Evolutionary conservation across 1,284 basidiomycete genomes (phyloP), one percentile per base, ranked within the genome.

Genomic region (Coriolopsis trogii): DNA sequence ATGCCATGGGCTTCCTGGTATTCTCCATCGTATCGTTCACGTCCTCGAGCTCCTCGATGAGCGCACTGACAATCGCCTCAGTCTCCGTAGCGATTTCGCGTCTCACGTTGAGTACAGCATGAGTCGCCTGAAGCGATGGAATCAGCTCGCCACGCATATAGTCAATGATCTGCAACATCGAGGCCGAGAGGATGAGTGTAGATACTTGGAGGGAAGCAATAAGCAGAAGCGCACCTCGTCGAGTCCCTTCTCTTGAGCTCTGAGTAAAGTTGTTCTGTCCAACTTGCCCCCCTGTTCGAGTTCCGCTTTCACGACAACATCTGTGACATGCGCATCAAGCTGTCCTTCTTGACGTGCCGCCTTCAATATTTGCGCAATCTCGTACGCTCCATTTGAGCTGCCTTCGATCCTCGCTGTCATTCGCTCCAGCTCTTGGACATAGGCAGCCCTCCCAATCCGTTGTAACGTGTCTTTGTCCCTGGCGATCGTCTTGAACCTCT

Each of bases 11-110:
- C 16, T n/a, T 40, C 24, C 54, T 49, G 13, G 59, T 48, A 18
- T 31, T 40, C 18, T 58, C 56, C 3, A 60, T 55, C n/a, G 63
- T 62, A 47, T 63, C 62, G 25, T 51, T 57, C n/a, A 62, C 47
- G 31, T 67, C 66, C 42, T 66, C 66, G 5, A 68, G 56, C 44
- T 68, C 67, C 34, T 66, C 65, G 8, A 66, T 56, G 18, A 68
- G 55, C 0, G 61, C 63, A 31, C 55, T 61, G 41, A 65, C 38
- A 21, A 64, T 30, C 1, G 60, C 60, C 39, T 68, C 66, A 1
- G 58, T 38, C 31, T 67, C 65, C 5, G 47, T 25, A n/a, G 20
- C 52, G 2, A 31, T 7, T 1, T 33, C 20, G 20, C 37, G 43
- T 10, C 40, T 48, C 10, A 44, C 29, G 9, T 50, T 26, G 0